Base-by-base conservation (phyloP, 495 filamentous ascomycete species). In the Penicillium arizonense region DNA sequence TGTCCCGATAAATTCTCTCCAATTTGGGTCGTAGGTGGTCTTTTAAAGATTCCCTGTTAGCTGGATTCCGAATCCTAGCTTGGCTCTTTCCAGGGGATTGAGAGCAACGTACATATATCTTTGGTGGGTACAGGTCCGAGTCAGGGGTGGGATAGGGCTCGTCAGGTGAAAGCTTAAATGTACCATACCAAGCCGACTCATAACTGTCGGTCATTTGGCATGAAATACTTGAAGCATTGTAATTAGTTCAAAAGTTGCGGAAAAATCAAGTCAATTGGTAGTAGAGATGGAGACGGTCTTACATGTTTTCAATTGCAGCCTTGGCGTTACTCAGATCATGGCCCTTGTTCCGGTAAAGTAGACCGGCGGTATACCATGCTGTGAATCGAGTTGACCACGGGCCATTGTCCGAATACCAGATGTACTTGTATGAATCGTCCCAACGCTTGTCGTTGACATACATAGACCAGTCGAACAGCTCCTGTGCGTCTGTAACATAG, bases 311-410 rank as follows among this genome's bases (percentile, higher is more conserved):
- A 21, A 68, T 52, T 7, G 65, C 65, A 11, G 50, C 62, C 20
- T 65, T 68, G 1, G 65, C 65, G 40, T 68, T 68, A 18, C 47
- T 26, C 14, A 65, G 18, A 56, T 66, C 62, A 6, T 56, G 16
- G 20, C 62, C 65, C 24, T 64, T 38, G 47, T 68, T 68, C 20
- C 65, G 54, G 32, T 61, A 55, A 11, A 68, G 41, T 5, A 68
- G 51, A 14, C 65, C 65, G 1, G 65, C 59, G 21, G 47, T 55
- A 50, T 68, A 68, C 65, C 65, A 68, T 13, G 62, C 59, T 8
- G 65, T 68, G 43, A 68, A 68, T 14, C 65, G 59, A 26, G 58
- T 58, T 49, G 59, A 63, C 65, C 65, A 68, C 30, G 65, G 62
- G 1, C 65, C 65, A 20, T 54, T 63, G 35, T 66, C 60, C 3